Conservation (phyloP, 768 basidiomycete genomes). For the Brasilioporus rufonigricans region DNA sequence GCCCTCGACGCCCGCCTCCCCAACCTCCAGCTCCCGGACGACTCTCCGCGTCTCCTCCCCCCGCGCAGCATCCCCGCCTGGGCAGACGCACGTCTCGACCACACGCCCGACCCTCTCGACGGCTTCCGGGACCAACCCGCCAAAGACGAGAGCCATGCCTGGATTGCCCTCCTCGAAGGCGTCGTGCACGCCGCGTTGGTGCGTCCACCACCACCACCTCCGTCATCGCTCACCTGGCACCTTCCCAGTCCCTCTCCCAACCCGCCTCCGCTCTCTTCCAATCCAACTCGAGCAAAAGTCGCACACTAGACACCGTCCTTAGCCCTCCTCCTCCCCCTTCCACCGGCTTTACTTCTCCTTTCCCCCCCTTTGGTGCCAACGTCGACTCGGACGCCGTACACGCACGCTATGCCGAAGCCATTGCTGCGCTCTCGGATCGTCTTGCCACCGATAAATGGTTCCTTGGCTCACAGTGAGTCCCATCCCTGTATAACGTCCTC, state of each 20-base stretch:
- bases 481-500: constrained; percentile 2
- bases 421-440: constrained; percentile 69
- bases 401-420: constrained; percentile 66
- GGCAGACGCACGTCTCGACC: constrained; percentile 55
- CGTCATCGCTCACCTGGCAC: constrained; percentile 6
- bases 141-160: constrained; percentile 75
- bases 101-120: constrained; percentile 48
- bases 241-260: constrained; percentile 45
- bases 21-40: constrained; percentile 58
- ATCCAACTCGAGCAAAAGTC: constrained; percentile 27
- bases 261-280: constrained; percentile 45
- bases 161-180: constrained; percentile 78
- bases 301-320: constrained; percentile 49
- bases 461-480: constrained; percentile 63
- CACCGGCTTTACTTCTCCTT: constrained; percentile 61
- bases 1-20: constrained; percentile 68
- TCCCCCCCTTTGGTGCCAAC: constrained; percentile 61
- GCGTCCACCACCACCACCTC: constrained; percentile 20
- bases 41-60: constrained; percentile 52
- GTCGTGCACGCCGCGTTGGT: constrained; percentile 76
- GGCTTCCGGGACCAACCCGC: constrained; percentile 62
- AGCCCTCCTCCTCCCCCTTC: constrained; percentile 67
- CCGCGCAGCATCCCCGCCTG: constrained; percentile 71
- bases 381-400: constrained; percentile 50
- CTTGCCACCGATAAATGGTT: constrained; percentile 81